Evolutionary conservation across 2,329 filamentous ascomycete species (phyloP).

Genomic region (Colletotrichum cereale): DNA sequence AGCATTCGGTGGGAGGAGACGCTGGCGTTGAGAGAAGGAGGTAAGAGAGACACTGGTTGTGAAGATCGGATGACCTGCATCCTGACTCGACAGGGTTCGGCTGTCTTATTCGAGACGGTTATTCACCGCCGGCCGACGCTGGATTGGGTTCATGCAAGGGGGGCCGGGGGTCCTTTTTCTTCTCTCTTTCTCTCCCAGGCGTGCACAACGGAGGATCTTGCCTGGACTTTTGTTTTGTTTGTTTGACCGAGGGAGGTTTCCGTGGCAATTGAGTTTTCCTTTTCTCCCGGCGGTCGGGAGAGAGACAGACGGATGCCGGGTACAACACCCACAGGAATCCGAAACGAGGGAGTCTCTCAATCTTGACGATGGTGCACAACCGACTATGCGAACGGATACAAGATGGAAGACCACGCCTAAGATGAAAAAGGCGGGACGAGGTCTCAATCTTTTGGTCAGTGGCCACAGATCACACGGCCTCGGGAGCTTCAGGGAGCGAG

Average conservation of each 20-base stretch:
- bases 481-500: slow-evolving; percentile 38
- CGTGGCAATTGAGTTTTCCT: slow-evolving; percentile 23
- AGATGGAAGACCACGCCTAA: background rate
- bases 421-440: slow-evolving; percentile 1
- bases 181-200: background rate
- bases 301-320: background rate
- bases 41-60: background rate
- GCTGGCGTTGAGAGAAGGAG: background rate
- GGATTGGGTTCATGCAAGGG: slow-evolving; percentile 38
- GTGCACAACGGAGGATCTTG: background rate
- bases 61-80: slow-evolving; percentile 35
- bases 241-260: background rate
- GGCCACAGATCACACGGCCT: slow-evolving; percentile 20
- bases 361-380: background rate
- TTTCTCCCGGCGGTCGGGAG: background rate
- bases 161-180: slow-evolving; percentile 5
- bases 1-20: background rate
- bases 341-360: background rate
- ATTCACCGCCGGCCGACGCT: slow-evolving; percentile 34
- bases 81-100: slow-evolving; percentile 21
- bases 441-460: too few species aligned
- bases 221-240: slow-evolving; percentile 6
- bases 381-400: background rate
- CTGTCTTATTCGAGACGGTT: slow-evolving; percentile 23
- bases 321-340: background rate